Percentiles rank a stretch among this genome's conserved stretches.
These are phyloP conservation scores for Candida arabinofermentans DNA, from an alignment of 805 yeast genomes.

Conservation along the genomic window DNA sequence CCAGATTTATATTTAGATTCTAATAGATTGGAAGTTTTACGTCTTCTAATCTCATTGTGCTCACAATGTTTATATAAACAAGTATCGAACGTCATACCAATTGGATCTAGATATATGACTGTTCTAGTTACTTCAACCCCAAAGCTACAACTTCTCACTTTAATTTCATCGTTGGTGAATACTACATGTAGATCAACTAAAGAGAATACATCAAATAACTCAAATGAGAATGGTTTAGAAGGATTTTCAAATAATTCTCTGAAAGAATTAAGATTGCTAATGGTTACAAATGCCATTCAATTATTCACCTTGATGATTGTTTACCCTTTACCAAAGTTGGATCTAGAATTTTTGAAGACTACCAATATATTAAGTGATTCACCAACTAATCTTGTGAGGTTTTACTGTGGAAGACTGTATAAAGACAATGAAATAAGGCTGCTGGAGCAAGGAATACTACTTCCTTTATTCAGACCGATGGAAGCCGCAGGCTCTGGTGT, in stretches of 20 bases:
- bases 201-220: conserved; percentile 17
- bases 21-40: conserved; percentile 64
- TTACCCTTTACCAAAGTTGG: conserved; percentile 58
- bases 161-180: conserved; percentile 70
- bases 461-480: conserved; percentile 45
- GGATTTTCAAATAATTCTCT: conserved; percentile 23
- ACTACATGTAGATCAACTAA: conserved; percentile 48
- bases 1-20: conserved; percentile 47
- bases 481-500: conserved; percentile 2
- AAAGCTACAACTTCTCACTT: conserved; percentile 42
- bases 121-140: conserved; percentile 48
- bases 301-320: conserved; percentile 56
- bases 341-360: conserved; percentile 33
- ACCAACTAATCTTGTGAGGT: conserved; percentile 46
- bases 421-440: conserved; percentile 52
- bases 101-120: conserved; percentile 61
- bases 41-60: conserved; percentile 55
- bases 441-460: conserved; percentile 44
- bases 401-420: conserved; percentile 48
- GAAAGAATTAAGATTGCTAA: conserved; percentile 40
- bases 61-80: conserved; percentile 57
- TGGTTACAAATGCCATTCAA: conserved; percentile 57
- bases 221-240: conserved; percentile 43
- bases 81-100: conserved; percentile 37
- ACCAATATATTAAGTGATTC: conserved; percentile 28